Evolutionary conservation across 2,329 filamentous ascomycete species (phyloP).

Genomic region (Penicillium sp.): DNA sequence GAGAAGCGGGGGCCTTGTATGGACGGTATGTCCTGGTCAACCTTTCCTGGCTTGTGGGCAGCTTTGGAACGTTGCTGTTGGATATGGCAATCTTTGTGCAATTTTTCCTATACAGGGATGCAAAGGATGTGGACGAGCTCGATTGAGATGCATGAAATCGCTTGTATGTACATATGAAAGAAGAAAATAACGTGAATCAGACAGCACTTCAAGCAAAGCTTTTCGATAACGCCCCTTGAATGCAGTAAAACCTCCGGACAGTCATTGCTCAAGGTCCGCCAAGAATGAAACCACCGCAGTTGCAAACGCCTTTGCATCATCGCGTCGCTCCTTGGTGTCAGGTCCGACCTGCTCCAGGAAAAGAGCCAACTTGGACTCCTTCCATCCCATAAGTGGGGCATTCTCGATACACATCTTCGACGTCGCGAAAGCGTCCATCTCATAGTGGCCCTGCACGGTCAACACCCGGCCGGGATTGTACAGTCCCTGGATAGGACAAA

Average conservation of each 20-base stretch:
- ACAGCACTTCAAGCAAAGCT: not conserved
- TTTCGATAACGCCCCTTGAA: not conserved
- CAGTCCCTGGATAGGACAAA: constrained; percentile 28
- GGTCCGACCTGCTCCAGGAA: constrained; percentile 27
- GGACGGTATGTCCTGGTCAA: constrained; percentile 85
- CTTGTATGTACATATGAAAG: constrained; percentile 1
- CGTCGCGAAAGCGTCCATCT: constrained; percentile 28
- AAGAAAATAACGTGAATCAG: not conserved
- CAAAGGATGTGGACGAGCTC: constrained; percentile 22
- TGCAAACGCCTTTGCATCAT: constrained; percentile 27
- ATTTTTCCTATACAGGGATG: constrained; percentile 77
- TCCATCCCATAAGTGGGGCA: constrained; percentile 25
- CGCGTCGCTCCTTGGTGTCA: constrained; percentile 20
- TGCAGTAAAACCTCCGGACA: not conserved
- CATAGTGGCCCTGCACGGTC: constrained; percentile 28
- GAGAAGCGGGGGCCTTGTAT: constrained; percentile 70
- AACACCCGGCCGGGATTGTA: constrained; percentile 25
- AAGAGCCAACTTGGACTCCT: constrained; percentile 25
- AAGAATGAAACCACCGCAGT: constrained; percentile 26
- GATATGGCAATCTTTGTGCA: constrained; percentile 87
- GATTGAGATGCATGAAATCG: constrained; percentile 8
- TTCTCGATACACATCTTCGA: constrained; percentile 27
- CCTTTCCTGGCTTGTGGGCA: constrained; percentile 85
- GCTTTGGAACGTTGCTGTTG: constrained; percentile 80
- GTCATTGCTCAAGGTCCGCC: constrained; percentile 23